phyloP scores from a whole-genome alignment of 352 stramenopile species.

The Phytophthora pinifolia region DNA sequence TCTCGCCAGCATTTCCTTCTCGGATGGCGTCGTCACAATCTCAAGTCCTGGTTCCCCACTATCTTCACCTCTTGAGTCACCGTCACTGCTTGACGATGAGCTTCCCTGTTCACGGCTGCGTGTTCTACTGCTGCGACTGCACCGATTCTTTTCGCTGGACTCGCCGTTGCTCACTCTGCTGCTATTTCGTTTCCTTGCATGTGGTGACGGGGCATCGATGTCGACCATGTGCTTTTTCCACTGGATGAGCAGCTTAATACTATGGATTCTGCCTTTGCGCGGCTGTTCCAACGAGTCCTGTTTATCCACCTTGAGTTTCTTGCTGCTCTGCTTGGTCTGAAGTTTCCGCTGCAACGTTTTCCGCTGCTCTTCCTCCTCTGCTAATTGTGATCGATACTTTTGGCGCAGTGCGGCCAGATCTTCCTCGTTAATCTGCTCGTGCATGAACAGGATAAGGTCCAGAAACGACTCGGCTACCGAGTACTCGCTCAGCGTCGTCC shows the following conservation, averaged over 20 bases:
- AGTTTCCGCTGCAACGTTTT: conserved; percentile 51
- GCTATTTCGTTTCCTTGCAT: conserved; percentile 23
- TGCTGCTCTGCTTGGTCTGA: conserved; percentile 41
- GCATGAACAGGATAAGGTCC: conserved; percentile 73
- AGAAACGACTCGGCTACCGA: conserved; percentile 73
- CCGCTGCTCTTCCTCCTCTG: conserved; percentile 57
- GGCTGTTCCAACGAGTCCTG: conserved; percentile 24
- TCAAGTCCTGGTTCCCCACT: conserved; percentile 44
- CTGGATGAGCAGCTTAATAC: conserved; percentile 74
- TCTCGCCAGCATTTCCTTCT: conserved; percentile 70
- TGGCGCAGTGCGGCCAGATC: conserved; percentile 47
- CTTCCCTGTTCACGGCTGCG: conserved; percentile 21
- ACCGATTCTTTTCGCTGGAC: conserved; percentile 25
- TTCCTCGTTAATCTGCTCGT: conserved; percentile 62
- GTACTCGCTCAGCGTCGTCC: conserved; percentile 69
- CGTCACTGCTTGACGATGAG: conserved; percentile 26
- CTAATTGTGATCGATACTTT: conserved; percentile 64
- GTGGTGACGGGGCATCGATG: conserved; percentile 11
- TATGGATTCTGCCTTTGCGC: conserved; percentile 51
- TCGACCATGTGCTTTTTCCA: conserved; percentile 53
- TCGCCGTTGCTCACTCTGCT: conserved; percentile 21
- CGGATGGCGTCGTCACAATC: conserved; percentile 68
- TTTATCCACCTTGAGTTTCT: conserved; percentile 29
- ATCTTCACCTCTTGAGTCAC: conserved; percentile 27
- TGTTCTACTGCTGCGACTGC: conserved; percentile 19